Base-by-base conservation (phyloP, 2,329 filamentous ascomycete species). In the Penicillium sp. region DNA sequence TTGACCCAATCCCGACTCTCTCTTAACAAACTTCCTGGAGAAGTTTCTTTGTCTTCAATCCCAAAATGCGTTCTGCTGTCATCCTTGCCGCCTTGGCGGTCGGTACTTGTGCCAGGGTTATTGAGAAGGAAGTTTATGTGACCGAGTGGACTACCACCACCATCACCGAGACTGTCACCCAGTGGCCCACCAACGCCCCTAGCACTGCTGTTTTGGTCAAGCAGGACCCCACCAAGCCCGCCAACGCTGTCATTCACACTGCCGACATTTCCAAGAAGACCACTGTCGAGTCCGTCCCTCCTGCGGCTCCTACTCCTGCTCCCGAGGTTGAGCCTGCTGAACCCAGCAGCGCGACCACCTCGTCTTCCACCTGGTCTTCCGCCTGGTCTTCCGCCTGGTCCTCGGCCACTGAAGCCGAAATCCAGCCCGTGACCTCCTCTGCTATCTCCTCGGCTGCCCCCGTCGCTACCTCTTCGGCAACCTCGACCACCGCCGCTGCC, bases 111-210 rank as follows among this genome's bases (percentile, higher is more conserved):
- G 73, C 69, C 50, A 66, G 66, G 40, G 71, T 71, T 22, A 39
- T 72, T 42, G 63, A 72, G 46, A 73, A 74, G 65, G 71, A 69
- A 52, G 66, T 65, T 32, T 71, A 71, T 47, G 68, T 68, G 40
- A 75, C 71, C 51, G 71, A 75, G 34, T 68, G 73, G 66, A 72
- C 68, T 32, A 57, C 71, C 42, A 64, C 71, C 49, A 75, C 72
- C 37, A 64, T 73, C 45, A 76, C 74, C 57, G 62, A 66, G 50
- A 74, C 71, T 24, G 65, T 75, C 46, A 66, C 63, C 31, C 57
- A 58, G 20, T 55, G 53, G 43, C 56, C 62, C 35, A 71, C 70
- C 35, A 66, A 71, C 35, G 72, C 71, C 38, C 61, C 55, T 40
- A 61, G 55, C 32, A 18, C 47, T 3, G 34, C 60, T 16, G 46